Conservation (phyloP, 768 basidiomycete genomes). For the Lentinula raphanica region DNA sequence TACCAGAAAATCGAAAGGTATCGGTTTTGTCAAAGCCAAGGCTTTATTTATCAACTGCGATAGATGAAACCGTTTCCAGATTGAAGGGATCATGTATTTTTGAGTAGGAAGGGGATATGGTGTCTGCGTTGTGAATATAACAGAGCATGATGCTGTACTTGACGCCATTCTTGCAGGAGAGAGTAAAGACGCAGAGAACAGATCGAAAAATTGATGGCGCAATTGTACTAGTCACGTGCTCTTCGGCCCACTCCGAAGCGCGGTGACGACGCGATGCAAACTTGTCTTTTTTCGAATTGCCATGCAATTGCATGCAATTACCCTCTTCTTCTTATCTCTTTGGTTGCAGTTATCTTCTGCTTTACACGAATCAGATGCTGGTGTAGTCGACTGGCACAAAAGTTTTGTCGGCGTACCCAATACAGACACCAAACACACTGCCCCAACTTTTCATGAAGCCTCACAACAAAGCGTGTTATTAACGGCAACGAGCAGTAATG, state of each 20-base stretch:
- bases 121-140: constrained; percentile 70
- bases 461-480: constrained; percentile 43
- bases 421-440: constrained; percentile 38
- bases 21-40: constrained; percentile 59
- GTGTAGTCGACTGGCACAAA: constrained; percentile 86
- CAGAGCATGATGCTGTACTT: constrained; percentile 39
- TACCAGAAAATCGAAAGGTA: constrained; percentile 93
- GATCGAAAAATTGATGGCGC: neutral
- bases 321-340: neutral
- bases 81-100: constrained; percentile 87
- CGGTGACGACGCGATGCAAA: neutral
- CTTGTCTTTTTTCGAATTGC: neutral
- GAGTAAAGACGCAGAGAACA: neutral
- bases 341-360: constrained; percentile 26
- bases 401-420: constrained; percentile 70
- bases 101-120: constrained; percentile 74
- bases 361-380: constrained; percentile 70
- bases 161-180: constrained; percentile 18
- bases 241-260: neutral
- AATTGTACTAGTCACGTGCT: neutral
- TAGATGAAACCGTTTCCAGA: constrained; percentile 93
- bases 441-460: constrained; percentile 55
- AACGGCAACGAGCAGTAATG: constrained; percentile 67
- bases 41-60: constrained; percentile 97
- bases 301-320: neutral